Base-by-base conservation (phyloP, 345 rosid genomes). In the Draba incana region DNA sequence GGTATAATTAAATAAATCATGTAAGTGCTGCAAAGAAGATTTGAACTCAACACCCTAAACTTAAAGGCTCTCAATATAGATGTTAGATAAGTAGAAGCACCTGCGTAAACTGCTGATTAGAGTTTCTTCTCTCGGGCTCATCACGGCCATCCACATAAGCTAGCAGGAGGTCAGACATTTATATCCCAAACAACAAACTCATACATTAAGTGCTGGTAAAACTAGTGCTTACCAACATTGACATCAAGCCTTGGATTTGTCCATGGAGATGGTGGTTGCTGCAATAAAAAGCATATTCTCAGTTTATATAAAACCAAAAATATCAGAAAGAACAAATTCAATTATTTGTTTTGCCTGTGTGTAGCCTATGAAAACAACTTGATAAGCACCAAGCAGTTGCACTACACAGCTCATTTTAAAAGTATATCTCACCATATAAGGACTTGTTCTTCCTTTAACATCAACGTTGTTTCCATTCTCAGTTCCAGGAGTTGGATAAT, bases 141-240 rank as follows among this genome's bases (percentile, higher is more conserved):
- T 92, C 97, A 69, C 97, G 86, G 61, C 92, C 93, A 85, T 92
- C 96, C 77, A 83, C 95, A 16, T 92, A 94, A 85, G 99, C 97
- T 91, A 80, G 60, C 64, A 57, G 42, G 49, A 67, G 64, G 66
- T 31, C 52, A 62, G 15, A 31, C 55, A 9, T 70, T 48, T 53
- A 44, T 57, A 65, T 50, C 38, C 49, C 59, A 76, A 51, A 57
- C 30, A 63, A 69, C 44, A 47, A 28, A 71, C 11, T 3, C 46
- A 11, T 30, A 46, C 30, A 53, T 20, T 64, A 51, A 39, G n/a
- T 55, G 54, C 51, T 49, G 43, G 64, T 14, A 44, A 43, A 57
- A 13, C 39, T 45, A 58, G 57, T 54, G 82, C 99, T 85, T 80
- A 89, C 98, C 99, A 68, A 94, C 88, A 68, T 94, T 94, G 64